phyloP scores from a whole-genome alignment of 1,284 basidiomycete species.

The Sanghuangporus sanghuang region DNA sequence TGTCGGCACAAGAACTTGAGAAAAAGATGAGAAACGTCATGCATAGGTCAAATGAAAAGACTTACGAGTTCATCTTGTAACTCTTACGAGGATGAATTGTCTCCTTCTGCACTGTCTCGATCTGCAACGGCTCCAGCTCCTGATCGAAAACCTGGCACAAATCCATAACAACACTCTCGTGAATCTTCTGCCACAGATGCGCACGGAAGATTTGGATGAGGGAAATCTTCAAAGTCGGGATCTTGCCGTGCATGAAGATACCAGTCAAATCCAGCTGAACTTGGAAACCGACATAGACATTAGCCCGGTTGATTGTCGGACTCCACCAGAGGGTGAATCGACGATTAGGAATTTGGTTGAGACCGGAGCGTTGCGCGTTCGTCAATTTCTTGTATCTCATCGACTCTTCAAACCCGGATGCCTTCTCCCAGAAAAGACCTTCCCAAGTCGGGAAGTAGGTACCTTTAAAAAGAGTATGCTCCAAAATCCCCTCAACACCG shows the following conservation, averaged over 20 bases:
- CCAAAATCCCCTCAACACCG: slow-evolving; percentile 95
- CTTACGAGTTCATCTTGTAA: slow-evolving; percentile 99
- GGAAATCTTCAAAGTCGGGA: slow-evolving; percentile 96
- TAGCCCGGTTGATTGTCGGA: slow-evolving; percentile 95
- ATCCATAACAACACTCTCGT: slow-evolving; percentile 95
- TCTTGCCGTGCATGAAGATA: slow-evolving; percentile 96
- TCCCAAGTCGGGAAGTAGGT: slow-evolving; percentile 94
- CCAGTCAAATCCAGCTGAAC: slow-evolving; percentile 97
- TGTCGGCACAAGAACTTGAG: slow-evolving; percentile 78
- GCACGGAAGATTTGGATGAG: slow-evolving; percentile 99
- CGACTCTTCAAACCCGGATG: slow-evolving; percentile 91
- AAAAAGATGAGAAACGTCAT: slow-evolving; percentile 1
- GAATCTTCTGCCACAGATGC: slow-evolving; percentile 98
- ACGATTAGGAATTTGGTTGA: slow-evolving; percentile 98
- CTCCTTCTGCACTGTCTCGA: slow-evolving; percentile 99
- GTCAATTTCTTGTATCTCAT: slow-evolving; percentile 98
- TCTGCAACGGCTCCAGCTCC: slow-evolving; percentile 95
- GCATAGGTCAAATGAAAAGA: slow-evolving; percentile 17
- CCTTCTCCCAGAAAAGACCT: slow-evolving; percentile 96
- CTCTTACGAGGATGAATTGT: slow-evolving; percentile 99
- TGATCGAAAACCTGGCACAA: slow-evolving; percentile 99
- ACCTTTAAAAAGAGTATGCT: slow-evolving; percentile 97
- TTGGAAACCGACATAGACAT: slow-evolving; percentile 99
- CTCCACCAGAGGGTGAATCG: slow-evolving; percentile 99
- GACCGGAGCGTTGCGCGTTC: slow-evolving; percentile 93